Evolutionary conservation across 2,329 filamentous ascomycete species (phyloP), one percentile per base, ranked within the genome.

Genomic region (Aureobasidium sp.): DNA sequence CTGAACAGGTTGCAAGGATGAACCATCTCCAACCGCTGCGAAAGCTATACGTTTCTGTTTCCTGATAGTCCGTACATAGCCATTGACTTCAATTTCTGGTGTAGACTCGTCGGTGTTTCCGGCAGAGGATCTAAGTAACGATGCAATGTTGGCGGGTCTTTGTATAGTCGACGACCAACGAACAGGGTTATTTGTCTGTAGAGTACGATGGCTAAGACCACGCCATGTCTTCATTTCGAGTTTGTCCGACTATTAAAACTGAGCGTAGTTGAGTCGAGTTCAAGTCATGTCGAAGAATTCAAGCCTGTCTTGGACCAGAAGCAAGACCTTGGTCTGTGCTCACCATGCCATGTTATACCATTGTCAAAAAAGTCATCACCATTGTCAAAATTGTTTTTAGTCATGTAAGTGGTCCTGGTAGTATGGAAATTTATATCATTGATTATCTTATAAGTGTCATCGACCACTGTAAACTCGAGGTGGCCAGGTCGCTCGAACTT

Each of bases 11-110:
- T 86, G 80, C 67, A 90, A 79, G 44, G 89, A 91, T 13, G 91
- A 95, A 48, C 94, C 94, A 78, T 99, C 94, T 11, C 88, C 87
- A 58, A 97, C 80, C 63, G 91, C 84, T 58, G 92, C 87, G 76
- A 99, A 97, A 6, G 88, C 86, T 63, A 88, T 81, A 27, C 83
- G 83, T 73, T 97, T 96, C 79, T 95, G 91, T 73, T 90, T 89
- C 65, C 93, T 84, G 63, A 96, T 86, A 4, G 90, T 93, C 65
- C 90, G 85, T 61, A 97, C 82, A 77, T 88, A 93, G 64, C 92
- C 93, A 71, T 88, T 83, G 67, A 96, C 78, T 25, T 67, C 62
- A 42, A 73, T 50, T 7, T 57, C 50, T 25, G 50, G 29, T 8
- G 45, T 13, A 6, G 48, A 30, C 9, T 44, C 47, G 2, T 52